Evolutionary conservation across 2,329 filamentous ascomycete species (phyloP).

Genomic region (Epichloe elymi): DNA sequence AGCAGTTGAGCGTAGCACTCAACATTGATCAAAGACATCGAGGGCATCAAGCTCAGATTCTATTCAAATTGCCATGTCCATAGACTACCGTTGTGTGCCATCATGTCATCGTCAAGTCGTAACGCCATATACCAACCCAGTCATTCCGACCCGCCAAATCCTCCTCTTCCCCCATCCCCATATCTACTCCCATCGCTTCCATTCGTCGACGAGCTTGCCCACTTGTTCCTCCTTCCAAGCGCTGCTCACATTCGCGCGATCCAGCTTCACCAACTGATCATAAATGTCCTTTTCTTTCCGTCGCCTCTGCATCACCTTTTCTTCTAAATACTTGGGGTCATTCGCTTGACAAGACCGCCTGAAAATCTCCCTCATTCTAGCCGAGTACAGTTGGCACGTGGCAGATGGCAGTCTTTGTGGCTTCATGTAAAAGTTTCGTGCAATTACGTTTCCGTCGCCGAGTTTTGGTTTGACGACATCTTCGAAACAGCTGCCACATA

Average conservation of each 20-base stretch:
- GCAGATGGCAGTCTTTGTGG: constrained; percentile 41
- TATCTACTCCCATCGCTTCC: constrained; percentile 42
- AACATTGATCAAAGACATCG: no score
- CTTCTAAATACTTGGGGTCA: constrained; percentile 51
- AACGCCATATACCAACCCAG: background rate
- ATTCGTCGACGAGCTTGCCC: constrained; percentile 39
- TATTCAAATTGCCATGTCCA: background rate
- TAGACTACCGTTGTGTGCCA: background rate
- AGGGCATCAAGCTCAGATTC: no score
- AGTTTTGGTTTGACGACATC: constrained; percentile 62
- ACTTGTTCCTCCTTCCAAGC: constrained; percentile 29
- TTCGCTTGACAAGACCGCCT: constrained; percentile 49
- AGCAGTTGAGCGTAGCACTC: no score
- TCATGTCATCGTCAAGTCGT: constrained; percentile 4
- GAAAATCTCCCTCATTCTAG: constrained; percentile 66
- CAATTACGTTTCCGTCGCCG: constrained; percentile 38
- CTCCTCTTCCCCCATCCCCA: background rate
- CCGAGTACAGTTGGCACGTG: constrained; percentile 69
- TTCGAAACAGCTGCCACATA: constrained; percentile 79
- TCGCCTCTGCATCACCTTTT: constrained; percentile 43
- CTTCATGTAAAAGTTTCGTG: constrained; percentile 50
- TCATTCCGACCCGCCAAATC: background rate
- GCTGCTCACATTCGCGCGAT: constrained; percentile 21
- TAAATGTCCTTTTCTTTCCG: constrained; percentile 47
- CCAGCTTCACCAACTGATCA: constrained; percentile 34